Evolutionary conservation across 176 grass and related monocot genomes (phyloP), one percentile per base, ranked within the genome.

Genomic region (Cenchrus americanus): DNA sequence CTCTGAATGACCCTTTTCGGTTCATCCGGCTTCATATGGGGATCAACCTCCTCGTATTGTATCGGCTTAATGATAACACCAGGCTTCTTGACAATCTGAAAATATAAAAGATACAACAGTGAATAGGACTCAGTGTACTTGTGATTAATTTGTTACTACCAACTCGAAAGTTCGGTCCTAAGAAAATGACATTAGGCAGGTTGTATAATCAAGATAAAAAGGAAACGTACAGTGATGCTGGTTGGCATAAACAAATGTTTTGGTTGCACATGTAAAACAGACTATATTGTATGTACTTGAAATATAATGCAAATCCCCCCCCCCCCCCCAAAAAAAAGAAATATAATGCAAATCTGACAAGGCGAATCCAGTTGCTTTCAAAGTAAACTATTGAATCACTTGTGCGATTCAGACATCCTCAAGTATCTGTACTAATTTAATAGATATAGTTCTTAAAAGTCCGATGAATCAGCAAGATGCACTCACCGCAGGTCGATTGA

Each of bases 31-130:
- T 94, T 94, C 81, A 90, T 86, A 83, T 94, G 49, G 14, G 89
- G 89, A 84, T 99, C 84, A 47, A 94, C 88, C 83, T 95, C 93
- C 87, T 93, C 91, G 37, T 94, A 95, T 37, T 93, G 87, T 67
- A 94, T 94, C 46, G 93, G 91, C 63, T 94, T 96, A 60, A 99
- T 99, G 66, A 87, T 72, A 80, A 94, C 62, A 48, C 96, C 96
- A 41, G 91, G 75, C 62, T 96, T 99, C 93, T 99, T 98, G n/a
- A 98, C 83, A 81, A 98, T 83, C 96, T 95, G 86, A 88, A 84
- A 66, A 24, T 24, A 61, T 2, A 18, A 10, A 7, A 62, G 26
- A 76, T 41, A 47, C 66, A 63, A 13, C n/a, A 83, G 41, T 34
- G 67, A 75, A 51, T 44, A 80, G 2, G 4, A 46, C 5, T 65